Percentiles rank a stretch among this genome's conserved stretches.
Evolutionary conservation across 2,329 filamentous ascomycete species (phyloP).

Genomic region (Cladosporium sp.): DNA sequence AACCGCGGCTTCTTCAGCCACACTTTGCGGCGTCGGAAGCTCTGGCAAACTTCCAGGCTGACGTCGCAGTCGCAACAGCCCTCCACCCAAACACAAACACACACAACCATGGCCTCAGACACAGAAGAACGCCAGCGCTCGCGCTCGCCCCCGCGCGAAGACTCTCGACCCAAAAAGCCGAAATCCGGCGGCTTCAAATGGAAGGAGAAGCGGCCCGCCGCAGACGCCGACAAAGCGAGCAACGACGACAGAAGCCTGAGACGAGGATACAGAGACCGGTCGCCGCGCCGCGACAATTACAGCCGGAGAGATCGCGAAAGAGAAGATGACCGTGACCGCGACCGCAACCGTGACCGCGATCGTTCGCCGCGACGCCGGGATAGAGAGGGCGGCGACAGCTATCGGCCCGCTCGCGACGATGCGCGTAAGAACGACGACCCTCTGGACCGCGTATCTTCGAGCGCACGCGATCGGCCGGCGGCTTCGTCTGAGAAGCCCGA

Average conservation of each 20-base stretch:
- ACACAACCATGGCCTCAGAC: conserved; percentile 6
- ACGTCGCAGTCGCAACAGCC: background rate
- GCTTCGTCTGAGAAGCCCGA: conserved; percentile 17
- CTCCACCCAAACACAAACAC: background rate
- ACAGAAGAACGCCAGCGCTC: conserved; percentile 18
- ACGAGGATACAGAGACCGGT: conserved; percentile 31
- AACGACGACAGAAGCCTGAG: conserved; percentile 22
- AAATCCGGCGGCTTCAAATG: conserved; percentile 31
- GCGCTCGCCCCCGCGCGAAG: conserved; percentile 26
- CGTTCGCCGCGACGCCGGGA: conserved; percentile 19
- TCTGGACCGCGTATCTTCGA: conserved; percentile 8
- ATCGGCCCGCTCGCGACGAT: conserved; percentile 24
- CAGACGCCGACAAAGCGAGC: conserved; percentile 16
- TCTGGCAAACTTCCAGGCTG: background rate
- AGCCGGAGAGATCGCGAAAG: conserved; percentile 11
- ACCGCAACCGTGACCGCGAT: conserved; percentile 14
- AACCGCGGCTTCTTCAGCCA: background rate
- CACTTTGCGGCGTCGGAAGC: background rate
- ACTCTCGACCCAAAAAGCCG: conserved; percentile 24
- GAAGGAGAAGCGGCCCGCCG: conserved; percentile 28
- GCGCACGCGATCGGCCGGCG: conserved; percentile 6
- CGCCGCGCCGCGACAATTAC: conserved; percentile 24
- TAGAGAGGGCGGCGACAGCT: conserved; percentile 30
- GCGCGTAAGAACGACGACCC: background rate
- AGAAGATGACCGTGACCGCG: conserved; percentile 14